These are phyloP conservation scores for Fragilariopsis cylindrus DNA, from an alignment of 108 stramenopile genomes.

Conservation along the genomic window DNA sequence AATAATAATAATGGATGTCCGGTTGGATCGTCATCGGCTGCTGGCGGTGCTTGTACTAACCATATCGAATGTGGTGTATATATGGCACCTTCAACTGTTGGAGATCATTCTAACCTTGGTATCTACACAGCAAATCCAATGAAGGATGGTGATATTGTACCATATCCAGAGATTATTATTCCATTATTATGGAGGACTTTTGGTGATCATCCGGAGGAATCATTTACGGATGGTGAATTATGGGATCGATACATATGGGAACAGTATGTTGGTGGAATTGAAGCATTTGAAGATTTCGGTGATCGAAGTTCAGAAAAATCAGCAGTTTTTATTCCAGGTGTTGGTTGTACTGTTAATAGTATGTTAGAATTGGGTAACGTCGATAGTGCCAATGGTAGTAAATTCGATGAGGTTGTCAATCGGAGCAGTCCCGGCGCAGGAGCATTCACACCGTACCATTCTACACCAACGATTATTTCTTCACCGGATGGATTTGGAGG, in stretches of 20 bases:
- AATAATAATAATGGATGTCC: neutral
- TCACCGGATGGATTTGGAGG: neutral
- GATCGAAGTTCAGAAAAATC: slow-evolving; percentile 18
- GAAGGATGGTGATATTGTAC: slow-evolving; percentile 21
- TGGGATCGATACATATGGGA: slow-evolving; percentile 69
- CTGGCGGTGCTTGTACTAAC: slow-evolving; percentile 11
- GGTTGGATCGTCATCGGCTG: slow-evolving; percentile 6
- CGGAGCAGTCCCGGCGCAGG: slow-evolving; percentile 62
- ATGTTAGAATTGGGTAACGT: slow-evolving; percentile 52
- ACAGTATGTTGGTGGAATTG: slow-evolving; percentile 34
- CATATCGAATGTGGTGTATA: slow-evolving; percentile 49
- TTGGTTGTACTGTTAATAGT: slow-evolving; percentile 59
- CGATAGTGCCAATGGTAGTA: slow-evolving; percentile 31
- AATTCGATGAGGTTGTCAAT: slow-evolving; percentile 55
- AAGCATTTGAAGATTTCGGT: slow-evolving; percentile 37
- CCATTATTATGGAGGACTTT: slow-evolving; percentile 50
- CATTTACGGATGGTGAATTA: slow-evolving; percentile 40
- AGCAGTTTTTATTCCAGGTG: slow-evolving; percentile 52
- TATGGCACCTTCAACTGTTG: slow-evolving; percentile 55
- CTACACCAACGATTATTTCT: slow-evolving; percentile 31
- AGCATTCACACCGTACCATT: slow-evolving; percentile 66
- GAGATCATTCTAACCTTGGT: slow-evolving; percentile 42
- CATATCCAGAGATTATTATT: slow-evolving; percentile 54
- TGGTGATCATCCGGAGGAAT: slow-evolving; percentile 23
- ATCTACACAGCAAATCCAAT: slow-evolving; percentile 48